Evolutionary conservation across 805 yeast species (phyloP).

Genomic region (Starmerella vaccinii): DNA sequence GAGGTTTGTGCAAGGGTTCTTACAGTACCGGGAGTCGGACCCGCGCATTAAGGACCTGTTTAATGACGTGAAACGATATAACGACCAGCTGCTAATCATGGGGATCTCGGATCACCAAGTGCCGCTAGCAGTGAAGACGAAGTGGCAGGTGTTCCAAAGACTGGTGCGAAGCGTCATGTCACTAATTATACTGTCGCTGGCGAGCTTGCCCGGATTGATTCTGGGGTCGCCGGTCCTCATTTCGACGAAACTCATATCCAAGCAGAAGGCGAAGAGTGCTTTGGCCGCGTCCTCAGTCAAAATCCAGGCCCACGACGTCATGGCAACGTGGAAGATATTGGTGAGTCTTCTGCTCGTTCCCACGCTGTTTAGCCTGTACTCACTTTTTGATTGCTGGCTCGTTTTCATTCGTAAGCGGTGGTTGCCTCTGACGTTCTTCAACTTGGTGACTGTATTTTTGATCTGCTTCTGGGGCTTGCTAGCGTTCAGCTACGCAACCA

Average conservation of each 20-base stretch:
- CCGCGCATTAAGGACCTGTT: conserved; percentile 55
- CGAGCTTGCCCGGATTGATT: conserved; percentile 71
- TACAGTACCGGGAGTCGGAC: conserved; percentile 52
- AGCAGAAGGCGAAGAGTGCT: conserved; percentile 63
- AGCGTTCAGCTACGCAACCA: conserved; percentile 72
- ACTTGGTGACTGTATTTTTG: conserved; percentile 5
- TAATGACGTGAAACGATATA: conserved; percentile 57
- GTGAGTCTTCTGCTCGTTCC: conserved; percentile 88
- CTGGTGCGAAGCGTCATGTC: conserved; percentile 40
- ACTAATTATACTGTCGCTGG: conserved; percentile 46
- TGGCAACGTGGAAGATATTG: conserved; percentile 94
- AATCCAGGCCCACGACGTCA: conserved; percentile 82
- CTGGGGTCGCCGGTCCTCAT: conserved; percentile 83
- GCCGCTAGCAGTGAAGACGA: conserved; percentile 40
- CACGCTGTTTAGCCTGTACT: conserved; percentile 67
- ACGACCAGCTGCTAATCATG: conserved; percentile 50
- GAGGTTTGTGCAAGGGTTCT: conserved; percentile 71
- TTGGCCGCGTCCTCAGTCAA: conserved; percentile 81
- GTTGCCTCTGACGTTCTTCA: conserved; percentile 22
- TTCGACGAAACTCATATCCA: conserved; percentile 63
- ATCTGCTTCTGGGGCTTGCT: conserved; percentile 20
- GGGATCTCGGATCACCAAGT: conserved; percentile 68
- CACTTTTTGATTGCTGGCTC: conserved; percentile 37
- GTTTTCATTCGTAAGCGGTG: conserved; percentile 29
- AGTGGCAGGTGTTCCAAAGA: conserved; percentile 40